Percentiles rank a stretch among this genome's conserved stretches.
These are phyloP conservation scores for Cadophora luteo-olivacea DNA, from an alignment of 2,329 filamentous ascomycete species.

Conservation along the genomic window DNA sequence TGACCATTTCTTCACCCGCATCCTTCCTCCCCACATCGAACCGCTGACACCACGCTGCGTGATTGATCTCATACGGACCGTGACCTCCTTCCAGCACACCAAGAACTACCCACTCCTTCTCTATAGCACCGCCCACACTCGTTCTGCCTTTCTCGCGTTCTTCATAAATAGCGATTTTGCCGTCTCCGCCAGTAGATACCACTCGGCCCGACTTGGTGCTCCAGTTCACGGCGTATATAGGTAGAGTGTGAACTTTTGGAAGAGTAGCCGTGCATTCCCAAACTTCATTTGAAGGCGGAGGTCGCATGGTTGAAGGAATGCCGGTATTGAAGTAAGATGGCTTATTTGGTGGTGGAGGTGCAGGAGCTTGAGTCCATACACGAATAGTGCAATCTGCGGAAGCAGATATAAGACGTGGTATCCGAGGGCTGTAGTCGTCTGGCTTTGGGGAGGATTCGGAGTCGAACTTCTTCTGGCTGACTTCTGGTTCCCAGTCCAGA, in stretches of 20 bases:
- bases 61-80: constrained; percentile 93
- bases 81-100: constrained; percentile 77
- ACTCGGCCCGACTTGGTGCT: constrained; percentile 77
- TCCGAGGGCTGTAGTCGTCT: constrained; percentile 53
- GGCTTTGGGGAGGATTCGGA: constrained; percentile 39
- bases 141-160: constrained; percentile 54
- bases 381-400: constrained; percentile 83
- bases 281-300: constrained; percentile 73
- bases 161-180: constrained; percentile 78
- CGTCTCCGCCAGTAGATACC: constrained; percentile 90
- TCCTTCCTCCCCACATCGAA: constrained; percentile 67
- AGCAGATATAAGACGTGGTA: constrained; percentile 72
- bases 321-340: constrained; percentile 52
- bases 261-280: constrained; percentile 83
- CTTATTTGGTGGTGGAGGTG: constrained; percentile 40
- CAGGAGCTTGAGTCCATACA: constrained; percentile 70
- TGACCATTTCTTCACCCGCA: constrained; percentile 80
- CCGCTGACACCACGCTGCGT: constrained; percentile 84
- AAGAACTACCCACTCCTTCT: constrained; percentile 73
- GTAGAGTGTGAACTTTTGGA: constrained; percentile 76
- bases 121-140: constrained; percentile 39
- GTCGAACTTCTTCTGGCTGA: constrained; percentile 33
- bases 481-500: constrained; percentile 70
- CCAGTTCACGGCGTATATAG: constrained; percentile 88
- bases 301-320: constrained; percentile 90